phyloP scores from a whole-genome alignment of 1,139 yeast genomes.

The Nadsonia commutata region DNA sequence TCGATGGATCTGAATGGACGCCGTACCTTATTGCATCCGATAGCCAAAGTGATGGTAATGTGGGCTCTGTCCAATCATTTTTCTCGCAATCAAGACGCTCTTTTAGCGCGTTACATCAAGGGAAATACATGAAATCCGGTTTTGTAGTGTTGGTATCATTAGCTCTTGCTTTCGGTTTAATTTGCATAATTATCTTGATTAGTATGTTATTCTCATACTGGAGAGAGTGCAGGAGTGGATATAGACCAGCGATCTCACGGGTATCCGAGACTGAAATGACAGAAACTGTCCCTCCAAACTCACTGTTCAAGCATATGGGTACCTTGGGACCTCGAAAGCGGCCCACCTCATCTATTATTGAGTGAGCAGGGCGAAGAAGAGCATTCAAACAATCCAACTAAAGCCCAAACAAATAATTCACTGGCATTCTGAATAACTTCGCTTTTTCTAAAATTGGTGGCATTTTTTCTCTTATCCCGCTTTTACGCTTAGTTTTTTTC shows the following conservation, averaged over 20 bases:
- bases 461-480: too few relatives aligned
- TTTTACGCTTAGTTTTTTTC: too few relatives aligned
- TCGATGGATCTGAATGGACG: constrained; percentile 54
- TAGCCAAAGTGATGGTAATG: constrained; percentile 16
- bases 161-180: constrained; percentile 77
- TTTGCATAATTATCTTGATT: constrained; percentile 47
- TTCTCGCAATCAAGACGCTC: constrained; percentile 12
- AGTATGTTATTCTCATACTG: constrained; percentile 43
- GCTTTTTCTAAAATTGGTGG: too few relatives aligned
- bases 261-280: constrained; percentile 57
- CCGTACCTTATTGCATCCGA: constrained; percentile 48
- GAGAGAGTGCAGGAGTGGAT: constrained; percentile 32
- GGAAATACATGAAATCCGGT: constrained; percentile 33
- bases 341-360: neutral
- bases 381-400: too few relatives aligned
- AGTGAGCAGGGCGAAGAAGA: too few relatives aligned
- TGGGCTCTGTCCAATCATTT: constrained; percentile 16
- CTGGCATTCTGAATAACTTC: too few relatives aligned
- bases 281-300: constrained; percentile 50
- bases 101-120: constrained; percentile 11
- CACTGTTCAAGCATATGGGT: constrained; percentile 44
- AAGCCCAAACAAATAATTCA: too few relatives aligned
- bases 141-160: constrained; percentile 77
- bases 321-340: constrained; percentile 15
- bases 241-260: constrained; percentile 30